A percentile compares a stretch with the other conserved stretches of the same genome.
Evolutionary conservation across 108 stramenopile species (phyloP).

Genomic region (Hondaea fermentalgiana): DNA sequence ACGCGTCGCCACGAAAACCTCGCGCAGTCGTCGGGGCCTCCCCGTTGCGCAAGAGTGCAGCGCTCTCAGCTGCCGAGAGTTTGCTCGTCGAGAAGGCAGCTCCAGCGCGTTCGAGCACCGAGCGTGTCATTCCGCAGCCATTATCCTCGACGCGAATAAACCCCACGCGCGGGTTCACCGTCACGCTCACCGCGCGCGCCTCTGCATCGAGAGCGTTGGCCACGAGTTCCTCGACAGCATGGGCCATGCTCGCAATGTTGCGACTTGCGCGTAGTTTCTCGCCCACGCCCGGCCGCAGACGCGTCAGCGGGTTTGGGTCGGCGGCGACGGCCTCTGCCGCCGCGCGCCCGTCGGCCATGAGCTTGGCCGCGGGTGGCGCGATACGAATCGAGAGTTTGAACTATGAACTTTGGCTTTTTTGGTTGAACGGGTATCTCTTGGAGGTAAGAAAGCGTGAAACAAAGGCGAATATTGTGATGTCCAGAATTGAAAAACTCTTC

Average conservation of each 20-base stretch:
- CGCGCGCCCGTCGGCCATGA: no score
- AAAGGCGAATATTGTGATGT: no score
- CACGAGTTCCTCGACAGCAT: constrained; percentile 12
- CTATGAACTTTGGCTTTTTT: no score
- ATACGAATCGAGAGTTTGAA: no score
- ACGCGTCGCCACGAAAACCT: neutral
- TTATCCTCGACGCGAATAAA: neutral
- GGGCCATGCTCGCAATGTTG: neutral
- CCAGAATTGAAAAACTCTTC: neutral
- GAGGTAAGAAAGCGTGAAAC: no score
- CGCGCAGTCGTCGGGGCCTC: neutral
- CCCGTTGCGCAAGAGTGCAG: neutral
- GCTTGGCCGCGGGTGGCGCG: no score
- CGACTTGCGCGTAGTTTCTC: neutral
- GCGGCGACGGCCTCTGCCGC: neutral
- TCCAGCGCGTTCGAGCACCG: neutral
- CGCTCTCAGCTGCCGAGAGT: neutral
- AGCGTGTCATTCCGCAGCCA: neutral
- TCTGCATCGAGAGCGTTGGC: neutral
- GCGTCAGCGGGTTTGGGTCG: neutral
- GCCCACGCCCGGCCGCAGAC: neutral
- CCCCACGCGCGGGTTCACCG: neutral
- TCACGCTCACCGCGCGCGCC: neutral
- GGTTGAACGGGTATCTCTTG: no score
- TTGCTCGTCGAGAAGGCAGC: neutral